Conservation (phyloP, 495 filamentous ascomycete genomes). For the Penicillium alfredii region DNA sequence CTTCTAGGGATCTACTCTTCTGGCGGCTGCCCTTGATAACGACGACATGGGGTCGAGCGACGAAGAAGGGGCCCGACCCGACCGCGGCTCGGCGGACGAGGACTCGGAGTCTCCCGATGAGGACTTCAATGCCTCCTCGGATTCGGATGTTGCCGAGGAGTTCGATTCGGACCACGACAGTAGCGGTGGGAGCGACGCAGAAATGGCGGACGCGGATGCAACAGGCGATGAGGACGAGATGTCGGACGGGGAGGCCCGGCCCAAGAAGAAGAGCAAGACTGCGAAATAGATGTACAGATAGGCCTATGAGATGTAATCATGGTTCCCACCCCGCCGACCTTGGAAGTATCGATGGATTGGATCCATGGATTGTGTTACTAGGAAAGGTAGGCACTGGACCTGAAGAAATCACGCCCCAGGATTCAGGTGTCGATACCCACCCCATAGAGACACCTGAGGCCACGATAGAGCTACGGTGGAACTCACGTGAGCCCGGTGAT, state of each 20-base stretch:
- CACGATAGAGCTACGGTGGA: too few relatives aligned
- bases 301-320: too few relatives aligned
- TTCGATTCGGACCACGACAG: slow-evolving; percentile 88
- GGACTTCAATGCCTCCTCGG: slow-evolving; percentile 86
- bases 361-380: too few relatives aligned
- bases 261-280: slow-evolving; percentile 66
- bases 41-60: slow-evolving; percentile 76
- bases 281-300: slow-evolving; percentile 29
- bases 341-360: too few relatives aligned
- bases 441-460: too few relatives aligned
- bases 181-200: slow-evolving; percentile 62
- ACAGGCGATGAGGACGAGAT: slow-evolving; percentile 45
- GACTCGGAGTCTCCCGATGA: slow-evolving; percentile 93
- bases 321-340: too few relatives aligned
- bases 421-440: too few relatives aligned
- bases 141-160: slow-evolving; percentile 95
- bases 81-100: slow-evolving; percentile 89
- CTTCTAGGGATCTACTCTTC: slow-evolving; percentile 50
- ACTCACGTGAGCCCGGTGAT: slow-evolving; percentile 22
- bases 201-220: slow-evolving; percentile 55
- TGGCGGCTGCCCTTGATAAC: slow-evolving; percentile 74
- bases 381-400: too few relatives aligned
- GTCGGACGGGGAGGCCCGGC: slow-evolving; percentile 45
- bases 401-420: too few relatives aligned
- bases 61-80: slow-evolving; percentile 64